These are phyloP conservation scores for Candida dubliniensis DNA, from an alignment of 1,139 yeast species.

Conservation along the genomic window DNA sequence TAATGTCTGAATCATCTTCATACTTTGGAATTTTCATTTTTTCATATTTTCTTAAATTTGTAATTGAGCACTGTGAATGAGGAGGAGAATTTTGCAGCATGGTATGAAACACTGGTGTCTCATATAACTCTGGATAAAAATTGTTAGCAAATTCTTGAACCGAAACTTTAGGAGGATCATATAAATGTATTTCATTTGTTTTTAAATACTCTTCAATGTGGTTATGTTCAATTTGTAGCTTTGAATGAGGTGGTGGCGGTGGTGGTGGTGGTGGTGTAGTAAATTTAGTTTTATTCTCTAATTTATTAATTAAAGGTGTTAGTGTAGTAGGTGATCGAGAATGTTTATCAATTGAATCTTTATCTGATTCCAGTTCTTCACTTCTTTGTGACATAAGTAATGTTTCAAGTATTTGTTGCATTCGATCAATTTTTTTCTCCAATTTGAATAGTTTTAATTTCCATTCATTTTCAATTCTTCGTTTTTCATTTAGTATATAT, in stretches of 20 bases:
- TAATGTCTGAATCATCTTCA: too few relatives aligned
- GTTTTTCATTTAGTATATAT: neutral
- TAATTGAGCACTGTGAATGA: too few relatives aligned
- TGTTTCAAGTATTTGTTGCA: constrained; percentile 1
- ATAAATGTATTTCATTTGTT: too few relatives aligned
- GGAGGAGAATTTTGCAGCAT: too few relatives aligned
- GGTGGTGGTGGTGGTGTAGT: neutral
- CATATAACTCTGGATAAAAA: too few relatives aligned
- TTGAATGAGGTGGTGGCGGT: neutral
- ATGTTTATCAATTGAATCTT: neutral
- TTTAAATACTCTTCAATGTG: too few relatives aligned
- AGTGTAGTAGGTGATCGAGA: neutral
- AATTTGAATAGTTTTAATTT: neutral
- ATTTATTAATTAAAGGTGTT: neutral
- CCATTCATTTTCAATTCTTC: constrained; percentile 4
- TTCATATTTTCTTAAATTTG: too few relatives aligned
- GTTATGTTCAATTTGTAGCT: neutral
- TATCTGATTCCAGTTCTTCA: neutral
- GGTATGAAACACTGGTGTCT: too few relatives aligned
- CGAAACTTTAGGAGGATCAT: too few relatives aligned
- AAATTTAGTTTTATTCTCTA: neutral
- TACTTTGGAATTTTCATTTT: too few relatives aligned
- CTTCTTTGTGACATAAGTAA: neutral
- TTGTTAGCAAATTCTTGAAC: too few relatives aligned
- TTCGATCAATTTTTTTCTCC: constrained; percentile 3